Evolutionary conservation across 768 basidiomycete genomes (phyloP), one percentile per base, ranked within the genome.

Genomic region (Lactarius hatsudake): DNA sequence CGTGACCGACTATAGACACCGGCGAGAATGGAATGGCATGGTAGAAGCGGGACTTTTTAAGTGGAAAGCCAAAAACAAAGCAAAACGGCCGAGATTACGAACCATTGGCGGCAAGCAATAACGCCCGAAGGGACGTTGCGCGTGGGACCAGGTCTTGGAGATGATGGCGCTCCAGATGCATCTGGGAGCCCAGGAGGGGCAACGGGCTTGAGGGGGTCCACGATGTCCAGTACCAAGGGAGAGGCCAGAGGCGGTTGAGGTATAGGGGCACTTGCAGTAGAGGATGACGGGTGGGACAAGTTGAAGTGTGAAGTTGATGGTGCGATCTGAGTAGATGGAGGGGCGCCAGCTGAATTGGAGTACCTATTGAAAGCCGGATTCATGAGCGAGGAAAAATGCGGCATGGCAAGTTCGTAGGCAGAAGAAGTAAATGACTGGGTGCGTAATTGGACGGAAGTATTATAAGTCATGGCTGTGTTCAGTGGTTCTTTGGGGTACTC

Each of bases 31-130:
- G 57, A 59, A 32, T 23, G 34, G 51, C 45, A 40, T 26, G 48
- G 48, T 64, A 63, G 53, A 61, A 64, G 66, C 57, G 53, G 61
- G 65, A 56, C 71, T 71, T 62, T 74, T 55, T 43, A 43, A 59
- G 65, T 77, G 51, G n/a, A 53, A 53, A 53, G 23, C 48, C 23
- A 53, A 53, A 53, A 28, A 13, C 12, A 26, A 51, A 79, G 77
- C 74, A 76, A 67, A 79, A 79, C 28, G 55, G 53, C 75, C 76
- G 79, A 76, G 66, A 38, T 68, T 70, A 80, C 88, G 74, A 75
- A 92, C 90, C 90, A 93, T 76, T 91, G 89, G 69, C 87, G 87
- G 81, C 91, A 93, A 70, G 91, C 90, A 79, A 93, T 90, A 78
- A 93, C 90, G 74, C 86, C 83, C 72, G 80, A 83, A 13, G 88